These are phyloP conservation scores for Sugiyamaella xylanicola DNA, from an alignment of 1,139 yeast genomes.

Conservation along the genomic window DNA sequence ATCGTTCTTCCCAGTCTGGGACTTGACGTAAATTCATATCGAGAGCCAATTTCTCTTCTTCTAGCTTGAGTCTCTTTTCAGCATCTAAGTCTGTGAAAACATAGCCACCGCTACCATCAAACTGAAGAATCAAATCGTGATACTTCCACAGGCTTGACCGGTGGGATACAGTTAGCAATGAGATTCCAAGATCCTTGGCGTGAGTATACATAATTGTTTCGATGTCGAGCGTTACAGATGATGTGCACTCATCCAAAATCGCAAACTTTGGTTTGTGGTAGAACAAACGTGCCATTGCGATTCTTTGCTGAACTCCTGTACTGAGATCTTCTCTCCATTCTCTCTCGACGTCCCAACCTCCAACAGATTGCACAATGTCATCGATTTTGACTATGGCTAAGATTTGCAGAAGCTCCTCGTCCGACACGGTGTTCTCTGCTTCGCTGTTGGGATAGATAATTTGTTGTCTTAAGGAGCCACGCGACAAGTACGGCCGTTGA, in stretches of 20 bases:
- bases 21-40: constrained; percentile 69
- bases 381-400: constrained; percentile 49
- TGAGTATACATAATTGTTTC: constrained; percentile 87
- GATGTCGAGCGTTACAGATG: constrained; percentile 89
- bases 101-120: constrained; percentile 82
- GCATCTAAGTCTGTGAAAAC: constrained; percentile 71
- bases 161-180: constrained; percentile 88
- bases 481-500: constrained; percentile 83
- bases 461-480: constrained; percentile 80
- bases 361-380: constrained; percentile 44
- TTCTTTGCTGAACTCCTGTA: constrained; percentile 88
- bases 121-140: constrained; percentile 78
- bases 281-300: constrained; percentile 91
- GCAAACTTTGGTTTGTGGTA: constrained; percentile 93
- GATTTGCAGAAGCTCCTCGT: constrained; percentile 63
- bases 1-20: constrained; percentile 63
- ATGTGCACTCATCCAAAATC: constrained; percentile 92
- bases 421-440: constrained; percentile 61
- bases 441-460: constrained; percentile 81
- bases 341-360: constrained; percentile 66
- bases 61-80: constrained; percentile 63
- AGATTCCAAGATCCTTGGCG: constrained; percentile 78
- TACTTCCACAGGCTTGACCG: constrained; percentile 92
- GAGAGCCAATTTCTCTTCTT: constrained; percentile 67
- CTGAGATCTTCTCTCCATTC: constrained; percentile 91